Base-by-base conservation (phyloP, 495 filamentous ascomycete species). In the Haplographium delicatum region DNA sequence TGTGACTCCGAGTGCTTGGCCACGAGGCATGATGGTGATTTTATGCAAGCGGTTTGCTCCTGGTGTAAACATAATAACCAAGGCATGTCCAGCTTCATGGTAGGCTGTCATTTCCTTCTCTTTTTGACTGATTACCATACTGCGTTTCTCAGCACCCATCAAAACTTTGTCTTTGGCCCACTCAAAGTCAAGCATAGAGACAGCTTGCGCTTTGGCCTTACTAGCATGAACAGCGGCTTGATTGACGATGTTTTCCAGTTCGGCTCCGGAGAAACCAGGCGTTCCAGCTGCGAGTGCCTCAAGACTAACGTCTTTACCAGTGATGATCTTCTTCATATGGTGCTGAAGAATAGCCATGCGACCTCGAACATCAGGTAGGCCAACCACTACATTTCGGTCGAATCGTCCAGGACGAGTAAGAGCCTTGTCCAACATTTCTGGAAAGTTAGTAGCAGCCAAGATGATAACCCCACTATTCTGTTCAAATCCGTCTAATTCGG, bases 131-230 rank as follows among this genome's bases (percentile, higher is more conserved):
- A 97, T 94, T 51, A 96, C 81, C 63, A 88, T 85, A 61, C 82
- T 91, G 59, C 79, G 82, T 63, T 84, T 80, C 72, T 97, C 93
- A 25, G 91, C 88, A 39, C 93, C 93, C 88, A 98, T 95, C 72
- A 97, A 84, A 49, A 98, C 88, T 69, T 91, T 95, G 72, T 98
- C 93, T 66, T 94, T 96, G 39, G 93, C 91, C 89, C 89, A 97
- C 54, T 96, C 93, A 46, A 98, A 86, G 62, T 97, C 89, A 16
- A 75, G 63, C 62, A 88, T 83, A 18, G 75, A 71, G 53, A 98
- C 90, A 35, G 80, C 79, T 35, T 67, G 68, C 13, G 82, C 75
- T 67, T 88, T 91, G 44, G 83, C 74, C 64, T 90, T 86, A 64
- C 85, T 88, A 13, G 93, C 93, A 57, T 84, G 89, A 28, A 97